Percentiles rank a stretch among this genome's conserved stretches.
phyloP scores from a whole-genome alignment of 1,139 yeast genomes.

The Protomyces arabidopsidicola region DNA sequence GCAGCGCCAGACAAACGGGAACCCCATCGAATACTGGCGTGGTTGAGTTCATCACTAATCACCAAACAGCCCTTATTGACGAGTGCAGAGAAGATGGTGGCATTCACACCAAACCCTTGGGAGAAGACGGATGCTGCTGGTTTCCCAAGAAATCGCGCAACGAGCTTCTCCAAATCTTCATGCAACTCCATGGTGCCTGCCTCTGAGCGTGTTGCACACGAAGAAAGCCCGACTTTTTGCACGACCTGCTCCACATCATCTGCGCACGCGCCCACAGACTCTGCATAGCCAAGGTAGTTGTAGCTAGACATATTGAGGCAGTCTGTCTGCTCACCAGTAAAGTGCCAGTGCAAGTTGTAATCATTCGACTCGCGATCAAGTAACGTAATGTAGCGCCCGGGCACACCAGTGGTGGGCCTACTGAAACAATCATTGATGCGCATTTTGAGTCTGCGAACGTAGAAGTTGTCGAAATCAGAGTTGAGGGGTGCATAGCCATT shows the following conservation, averaged over 20 bases:
- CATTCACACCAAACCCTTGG: constrained; percentile 96
- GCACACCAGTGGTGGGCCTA: constrained; percentile 93
- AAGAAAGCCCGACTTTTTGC: constrained; percentile 65
- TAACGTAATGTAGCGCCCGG: constrained; percentile 83
- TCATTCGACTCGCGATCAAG: constrained; percentile 68
- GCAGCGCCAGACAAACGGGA: constrained; percentile 89
- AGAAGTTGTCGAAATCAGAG: constrained; percentile 88
- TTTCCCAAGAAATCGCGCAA: constrained; percentile 86
- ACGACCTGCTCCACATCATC: constrained; percentile 64
- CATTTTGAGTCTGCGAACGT: constrained; percentile 82
- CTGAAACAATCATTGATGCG: constrained; percentile 94
- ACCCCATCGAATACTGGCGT: constrained; percentile 93
- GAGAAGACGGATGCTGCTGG: constrained; percentile 82
- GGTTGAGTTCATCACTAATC: constrained; percentile 90
- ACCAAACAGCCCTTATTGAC: constrained; percentile 85
- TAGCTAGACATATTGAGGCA: constrained; percentile 86
- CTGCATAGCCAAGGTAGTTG: constrained; percentile 95
- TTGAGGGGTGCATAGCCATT: constrained; percentile 97
- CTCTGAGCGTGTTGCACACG: constrained; percentile 70
- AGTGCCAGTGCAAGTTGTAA: constrained; percentile 56
- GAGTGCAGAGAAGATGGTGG: constrained; percentile 77
- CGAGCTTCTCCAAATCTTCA: constrained; percentile 62
- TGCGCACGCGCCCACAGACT: constrained; percentile 87
- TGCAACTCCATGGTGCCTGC: constrained; percentile 79
- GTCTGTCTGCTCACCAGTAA: constrained; percentile 68